Evolutionary conservation across 2,329 filamentous ascomycete genomes (phyloP).

Genomic region (Fusarium sarcochroum): DNA sequence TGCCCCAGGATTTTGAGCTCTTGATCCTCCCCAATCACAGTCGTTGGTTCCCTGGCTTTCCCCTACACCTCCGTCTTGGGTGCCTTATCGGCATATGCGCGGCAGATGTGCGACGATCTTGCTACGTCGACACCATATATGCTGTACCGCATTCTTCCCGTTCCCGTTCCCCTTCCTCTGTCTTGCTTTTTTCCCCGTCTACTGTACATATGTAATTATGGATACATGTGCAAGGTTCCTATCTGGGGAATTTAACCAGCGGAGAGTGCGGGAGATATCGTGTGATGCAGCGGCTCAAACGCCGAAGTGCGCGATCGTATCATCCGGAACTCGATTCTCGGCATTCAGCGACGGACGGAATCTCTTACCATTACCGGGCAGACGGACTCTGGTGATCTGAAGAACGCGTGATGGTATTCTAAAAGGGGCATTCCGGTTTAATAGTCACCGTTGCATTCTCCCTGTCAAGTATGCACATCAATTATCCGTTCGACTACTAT

Average conservation of each 20-base stretch:
- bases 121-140: constrained; percentile 42
- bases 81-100: constrained; percentile 50
- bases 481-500: neutral
- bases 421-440: constrained; percentile 14
- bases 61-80: constrained; percentile 26
- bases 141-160: constrained; percentile 6
- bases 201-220: constrained; percentile 7
- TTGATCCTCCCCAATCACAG: constrained; percentile 44
- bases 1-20: constrained; percentile 28
- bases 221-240: constrained; percentile 8
- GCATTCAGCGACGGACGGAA: constrained; percentile 37
- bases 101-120: constrained; percentile 49
- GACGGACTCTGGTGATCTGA: constrained; percentile 17
- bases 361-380: neutral
- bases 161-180: constrained; percentile 18
- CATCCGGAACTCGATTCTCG: constrained; percentile 36
- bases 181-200: constrained; percentile 21
- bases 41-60: constrained; percentile 23
- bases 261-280: constrained; percentile 28
- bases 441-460: constrained; percentile 19
- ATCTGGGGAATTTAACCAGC: constrained; percentile 29
- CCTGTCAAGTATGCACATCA: neutral
- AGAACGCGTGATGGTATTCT: constrained; percentile 40
- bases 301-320: constrained; percentile 35
- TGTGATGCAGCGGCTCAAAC: constrained; percentile 38